Base-by-base conservation (phyloP, 495 filamentous ascomycete species). In the Penicillium lagena region DNA sequence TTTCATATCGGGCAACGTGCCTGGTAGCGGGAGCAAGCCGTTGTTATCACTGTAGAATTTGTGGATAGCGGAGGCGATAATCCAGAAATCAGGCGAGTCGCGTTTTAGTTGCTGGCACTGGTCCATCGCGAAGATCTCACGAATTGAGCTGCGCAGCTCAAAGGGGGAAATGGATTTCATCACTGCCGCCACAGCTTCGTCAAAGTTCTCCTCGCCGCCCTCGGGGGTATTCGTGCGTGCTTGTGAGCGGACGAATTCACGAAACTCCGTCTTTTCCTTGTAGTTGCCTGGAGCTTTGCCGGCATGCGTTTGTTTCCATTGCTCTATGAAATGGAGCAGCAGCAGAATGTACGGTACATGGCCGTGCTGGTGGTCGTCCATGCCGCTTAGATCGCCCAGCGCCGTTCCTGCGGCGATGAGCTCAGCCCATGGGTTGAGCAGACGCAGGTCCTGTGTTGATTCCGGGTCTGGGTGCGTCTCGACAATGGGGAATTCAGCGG, bases 1-100 rank as follows among this genome's bases (percentile, higher is more conserved):
- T 68, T 99, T 99, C 93, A 99, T 99, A 66, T 99, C 93, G 7
- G 93, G 94, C 11, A 97, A 72, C 13, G 83, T 82, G 37, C 93
- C 94, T 2, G 90, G 86, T 0, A 99, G 69, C 13, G 93, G 93
- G 7, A 97, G 77, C 33, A 81, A 0, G 22, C 22, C 75, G 13
- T 71, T 66, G 54, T 95, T 81, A 42, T 72, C 75, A 10, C 67
- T 59, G 57, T 91, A 82, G 66, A 97, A 99, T 29, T 73, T 51
- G 32, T 75, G 76, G 50, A 97, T 74, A 2, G 90, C 91, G 50
- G 83, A 73, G 8, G 90, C 87, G 54, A 96, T 90, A 46, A 95
- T 63, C 93, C 93, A 99, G 70, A 97, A 99, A 39, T 75, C 68
- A 6, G 62, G 54, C 0, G 72, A 72, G 32, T 71, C 55, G 1